These are phyloP conservation scores for Neurospora hispaniola DNA, from an alignment of 495 filamentous ascomycete genomes.

Conservation along the genomic window DNA sequence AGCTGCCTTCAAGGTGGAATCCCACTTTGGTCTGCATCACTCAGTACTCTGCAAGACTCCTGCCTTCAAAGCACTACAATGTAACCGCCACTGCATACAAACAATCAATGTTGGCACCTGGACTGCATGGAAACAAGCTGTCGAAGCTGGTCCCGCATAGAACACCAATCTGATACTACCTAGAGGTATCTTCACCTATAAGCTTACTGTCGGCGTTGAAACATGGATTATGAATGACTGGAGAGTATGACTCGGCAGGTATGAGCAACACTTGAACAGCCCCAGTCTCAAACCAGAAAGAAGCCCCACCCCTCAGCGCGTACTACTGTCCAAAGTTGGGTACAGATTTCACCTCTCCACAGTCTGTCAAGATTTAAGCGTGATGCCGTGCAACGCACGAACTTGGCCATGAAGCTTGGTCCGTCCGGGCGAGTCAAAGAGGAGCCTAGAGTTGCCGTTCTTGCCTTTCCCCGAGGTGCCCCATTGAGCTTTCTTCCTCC, in stretches of 20 bases:
- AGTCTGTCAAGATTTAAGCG: neutral
- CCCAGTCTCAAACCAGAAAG: neutral
- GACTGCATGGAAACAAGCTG: neutral
- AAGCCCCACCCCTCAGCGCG: neutral
- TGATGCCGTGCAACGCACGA: neutral
- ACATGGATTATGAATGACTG: neutral
- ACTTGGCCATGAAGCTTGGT: neutral
- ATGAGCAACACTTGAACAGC: neutral
- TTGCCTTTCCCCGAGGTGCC: neutral
- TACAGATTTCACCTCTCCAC: neutral
- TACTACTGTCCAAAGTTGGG: neutral
- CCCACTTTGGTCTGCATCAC: neutral
- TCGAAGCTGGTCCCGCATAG: neutral
- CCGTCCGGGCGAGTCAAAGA: neutral
- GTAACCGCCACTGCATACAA: neutral
- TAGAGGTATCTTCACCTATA: neutral
- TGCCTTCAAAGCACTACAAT: neutral
- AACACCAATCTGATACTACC: neutral
- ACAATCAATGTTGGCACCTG: neutral
- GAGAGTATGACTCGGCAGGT: neutral
- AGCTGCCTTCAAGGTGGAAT: neutral
- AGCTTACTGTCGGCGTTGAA: neutral
- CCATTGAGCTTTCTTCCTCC: neutral
- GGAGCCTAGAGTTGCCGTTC: neutral
- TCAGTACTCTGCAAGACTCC: neutral